Base-by-base conservation (phyloP, 305 asterid genomes). In the Plantago coronopus region DNA sequence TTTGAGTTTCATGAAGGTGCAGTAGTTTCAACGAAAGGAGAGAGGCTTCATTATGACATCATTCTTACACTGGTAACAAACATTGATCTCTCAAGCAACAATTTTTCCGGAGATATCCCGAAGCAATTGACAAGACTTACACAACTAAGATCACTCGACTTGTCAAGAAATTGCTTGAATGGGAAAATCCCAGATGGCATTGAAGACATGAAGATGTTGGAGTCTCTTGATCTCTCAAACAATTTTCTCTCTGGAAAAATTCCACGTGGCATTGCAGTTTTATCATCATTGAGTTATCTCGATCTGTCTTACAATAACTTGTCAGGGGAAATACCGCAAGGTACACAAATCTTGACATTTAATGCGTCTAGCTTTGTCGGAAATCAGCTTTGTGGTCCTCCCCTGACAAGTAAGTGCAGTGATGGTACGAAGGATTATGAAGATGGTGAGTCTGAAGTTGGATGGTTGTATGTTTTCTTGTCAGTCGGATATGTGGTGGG, bases 11-110 rank as follows among this genome's bases (percentile, higher is more conserved):
- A 25, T 25, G 58, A 53, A 14, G 25, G 40, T 16, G 42, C 58
- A 5, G 7, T 42, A 15, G 59, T 54, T 19, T 42, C 59, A n/a
- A 25, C 18, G 20, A 54, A 54, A 38, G 59, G 59, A 25, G 27
- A 3, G 14, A 54, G 59, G 43, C 34, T 54, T 27, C 20, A 54
- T 34, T 54, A 54, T n/a, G 43, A 19, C 21, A 54, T 42, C 17
- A 19, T 54, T 54, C 59, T 54, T 19, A 5, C 20, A 25, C 59
- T 54, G 42, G 59, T 53, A 23, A 53, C 58, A 20, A 27, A 53
- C 58, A 53, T 53, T 25, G 58, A 53, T 53, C 58, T 53, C 58
- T 53, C 58, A 53, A 25, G 59, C n/a, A 54, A 54, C 59, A 54
- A 27, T 54, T 27, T 54, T 54, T 54, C 59, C 34, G 59, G 59